phyloP scores from a whole-genome alignment of 768 basidiomycete genomes.

The Boletus sensibilis region DNA sequence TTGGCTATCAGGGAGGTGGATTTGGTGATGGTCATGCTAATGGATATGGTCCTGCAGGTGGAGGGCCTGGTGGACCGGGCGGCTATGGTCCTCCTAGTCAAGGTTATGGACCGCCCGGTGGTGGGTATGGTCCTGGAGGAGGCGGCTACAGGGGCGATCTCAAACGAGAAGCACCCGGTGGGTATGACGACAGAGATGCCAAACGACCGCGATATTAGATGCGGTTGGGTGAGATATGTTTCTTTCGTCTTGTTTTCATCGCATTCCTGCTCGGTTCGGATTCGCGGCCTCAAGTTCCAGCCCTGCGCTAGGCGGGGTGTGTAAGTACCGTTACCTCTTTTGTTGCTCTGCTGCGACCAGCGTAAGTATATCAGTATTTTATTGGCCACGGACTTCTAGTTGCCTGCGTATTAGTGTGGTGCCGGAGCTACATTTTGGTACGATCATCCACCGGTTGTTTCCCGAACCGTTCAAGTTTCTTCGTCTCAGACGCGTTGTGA shows the following conservation, averaged over 20 bases:
- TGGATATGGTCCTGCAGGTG: conserved; percentile 54
- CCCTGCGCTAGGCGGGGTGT: conserved; percentile 34
- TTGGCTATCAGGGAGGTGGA: conserved; percentile 65
- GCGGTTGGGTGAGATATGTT: conserved; percentile 37
- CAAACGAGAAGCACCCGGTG: conserved; percentile 72
- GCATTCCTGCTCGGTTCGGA: conserved; percentile 23
- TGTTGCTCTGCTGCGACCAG: conserved; percentile 30
- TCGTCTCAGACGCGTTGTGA: not conserved
- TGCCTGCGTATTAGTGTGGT: conserved; percentile 8
- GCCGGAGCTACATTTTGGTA: conserved; percentile 8
- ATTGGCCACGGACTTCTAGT: conserved; percentile 12
- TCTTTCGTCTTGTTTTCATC: conserved; percentile 24
- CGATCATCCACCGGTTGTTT: not conserved
- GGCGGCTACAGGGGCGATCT: conserved; percentile 69
- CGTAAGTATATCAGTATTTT: conserved; percentile 40
- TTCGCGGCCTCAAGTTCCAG: conserved; percentile 24
- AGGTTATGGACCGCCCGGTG: conserved; percentile 47
- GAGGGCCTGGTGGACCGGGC: conserved; percentile 41
- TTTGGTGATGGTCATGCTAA: conserved; percentile 53
- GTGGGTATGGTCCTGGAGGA: conserved; percentile 44
- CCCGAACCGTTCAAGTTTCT: not conserved
- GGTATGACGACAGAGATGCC: conserved; percentile 77
- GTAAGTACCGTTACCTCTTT: conserved; percentile 32
- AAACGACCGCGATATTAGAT: conserved; percentile 81
- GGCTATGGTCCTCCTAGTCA: conserved; percentile 40